Conservation (phyloP, 345 rosid genomes). For the Brassica rapa region DNA sequence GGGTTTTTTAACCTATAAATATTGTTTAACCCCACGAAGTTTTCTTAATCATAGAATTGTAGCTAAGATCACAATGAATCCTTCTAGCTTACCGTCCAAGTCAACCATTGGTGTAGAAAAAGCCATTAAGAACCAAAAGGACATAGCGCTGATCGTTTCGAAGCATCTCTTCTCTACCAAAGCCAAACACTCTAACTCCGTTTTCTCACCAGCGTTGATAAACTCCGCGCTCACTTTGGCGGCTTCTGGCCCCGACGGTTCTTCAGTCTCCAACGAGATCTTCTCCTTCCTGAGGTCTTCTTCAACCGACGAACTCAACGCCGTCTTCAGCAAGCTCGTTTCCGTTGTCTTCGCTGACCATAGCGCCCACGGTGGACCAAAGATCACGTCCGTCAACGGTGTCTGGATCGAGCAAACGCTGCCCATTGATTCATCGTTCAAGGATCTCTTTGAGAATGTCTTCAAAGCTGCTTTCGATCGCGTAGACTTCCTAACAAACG, state of each 20-base stretch:
- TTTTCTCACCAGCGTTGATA: neutral
- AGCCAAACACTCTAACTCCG: neutral
- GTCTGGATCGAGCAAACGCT: neutral
- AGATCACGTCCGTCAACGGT: neutral
- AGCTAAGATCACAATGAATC: neutral
- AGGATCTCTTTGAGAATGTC: neutral
- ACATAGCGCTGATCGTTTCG: neutral
- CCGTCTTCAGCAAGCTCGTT: neutral
- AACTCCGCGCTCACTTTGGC: neutral
- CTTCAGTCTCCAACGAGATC: neutral
- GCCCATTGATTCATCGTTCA: neutral
- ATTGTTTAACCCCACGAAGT: neutral
- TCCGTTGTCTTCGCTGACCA: neutral
- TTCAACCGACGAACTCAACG: neutral
- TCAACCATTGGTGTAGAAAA: neutral
- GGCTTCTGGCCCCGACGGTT: neutral
- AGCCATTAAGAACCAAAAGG: neutral
- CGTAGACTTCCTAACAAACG: neutral
- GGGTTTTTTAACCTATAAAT: neutral
- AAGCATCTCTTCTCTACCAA: neutral
- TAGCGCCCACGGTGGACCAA: neutral
- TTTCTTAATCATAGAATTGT: neutral
- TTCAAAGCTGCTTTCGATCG: neutral
- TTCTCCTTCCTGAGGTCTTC: neutral
- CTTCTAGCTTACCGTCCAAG: neutral